Evolutionary conservation across 352 stramenopile species (phyloP).

Genomic region (Phytophthora sojae): DNA sequence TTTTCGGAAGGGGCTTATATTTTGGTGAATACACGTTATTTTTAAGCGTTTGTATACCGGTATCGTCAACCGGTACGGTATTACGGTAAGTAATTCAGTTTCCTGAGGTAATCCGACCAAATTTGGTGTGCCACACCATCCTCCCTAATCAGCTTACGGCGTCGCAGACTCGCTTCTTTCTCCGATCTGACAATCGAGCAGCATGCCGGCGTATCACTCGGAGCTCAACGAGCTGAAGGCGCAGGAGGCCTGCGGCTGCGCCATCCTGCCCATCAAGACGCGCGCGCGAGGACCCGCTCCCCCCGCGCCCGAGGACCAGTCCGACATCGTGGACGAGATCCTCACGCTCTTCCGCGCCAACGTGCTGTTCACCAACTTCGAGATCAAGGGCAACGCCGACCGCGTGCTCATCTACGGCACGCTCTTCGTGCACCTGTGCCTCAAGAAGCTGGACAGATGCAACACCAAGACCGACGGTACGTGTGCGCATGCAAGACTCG

Average conservation of each 20-base stretch:
- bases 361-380: slow-evolving; percentile 95
- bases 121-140: slow-evolving; percentile 2
- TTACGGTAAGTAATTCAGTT: too few relatives aligned
- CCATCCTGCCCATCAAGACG: slow-evolving; percentile 92
- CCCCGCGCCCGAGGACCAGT: slow-evolving; percentile 70
- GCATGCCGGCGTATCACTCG: slow-evolving; percentile 94
- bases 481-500: not conserved
- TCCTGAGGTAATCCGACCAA: too few relatives aligned
- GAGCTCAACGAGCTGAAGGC: slow-evolving; percentile 77
- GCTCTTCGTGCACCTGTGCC: slow-evolving; percentile 91
- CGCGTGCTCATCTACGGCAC: slow-evolving; percentile 95
- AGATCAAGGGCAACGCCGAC: slow-evolving; percentile 92
- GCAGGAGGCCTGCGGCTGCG: slow-evolving; percentile 87
- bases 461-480: slow-evolving; percentile 77
- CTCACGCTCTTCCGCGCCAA: slow-evolving; percentile 94
- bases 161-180: slow-evolving; percentile 31
- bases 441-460: slow-evolving; percentile 92
- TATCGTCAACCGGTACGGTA: too few relatives aligned
- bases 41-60: too few relatives aligned
- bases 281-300: slow-evolving; percentile 87
- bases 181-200: slow-evolving; percentile 1
- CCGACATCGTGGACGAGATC: slow-evolving; percentile 95
- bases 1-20: too few relatives aligned
- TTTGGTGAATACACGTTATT: too few relatives aligned
- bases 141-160: slow-evolving; percentile 19